Conservation (phyloP, 371 early-diverging fungal genomes). For the Rozella allomycis region DNA sequence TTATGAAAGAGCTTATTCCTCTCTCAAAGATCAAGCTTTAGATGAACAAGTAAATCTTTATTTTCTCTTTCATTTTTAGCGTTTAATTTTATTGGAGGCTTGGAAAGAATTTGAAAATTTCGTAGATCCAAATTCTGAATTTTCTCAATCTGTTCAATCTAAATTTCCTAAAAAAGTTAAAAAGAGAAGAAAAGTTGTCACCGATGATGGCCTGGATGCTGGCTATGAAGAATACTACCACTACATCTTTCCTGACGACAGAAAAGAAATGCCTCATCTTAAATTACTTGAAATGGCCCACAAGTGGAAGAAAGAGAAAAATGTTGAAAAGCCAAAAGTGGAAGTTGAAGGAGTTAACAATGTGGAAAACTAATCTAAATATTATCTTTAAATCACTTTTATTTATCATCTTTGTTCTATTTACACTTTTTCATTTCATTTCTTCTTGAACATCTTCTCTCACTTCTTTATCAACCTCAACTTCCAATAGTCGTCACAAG, state of each 20-base stretch:
- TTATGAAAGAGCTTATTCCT: conserved; percentile 45
- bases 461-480: no score
- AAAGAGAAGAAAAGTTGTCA: conserved; percentile 33
- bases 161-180: conserved; percentile 76
- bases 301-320: conserved; percentile 41
- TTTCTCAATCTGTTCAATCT: conserved; percentile 27
- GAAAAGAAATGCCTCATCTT: conserved; percentile 47
- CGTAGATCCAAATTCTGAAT: conserved; percentile 15
- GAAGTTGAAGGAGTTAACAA: background rate
- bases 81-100: conserved; percentile 64
- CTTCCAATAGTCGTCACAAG: no score
- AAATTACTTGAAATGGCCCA: conserved; percentile 77
- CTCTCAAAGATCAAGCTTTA: conserved; percentile 37
- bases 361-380: no score
- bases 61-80: no score
- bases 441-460: no score
- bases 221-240: conserved; percentile 87
- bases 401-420: no score
- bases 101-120: conserved; percentile 73
- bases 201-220: conserved; percentile 18
- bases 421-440: no score
- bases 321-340: conserved; percentile 3
- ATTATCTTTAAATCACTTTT: no score
- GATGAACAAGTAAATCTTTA: no score
- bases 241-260: conserved; percentile 82